Percentiles rank a stretch among this genome's conserved stretches.
phyloP scores from a whole-genome alignment of 768 basidiomycete genomes.

The Tulasnella sp. region DNA sequence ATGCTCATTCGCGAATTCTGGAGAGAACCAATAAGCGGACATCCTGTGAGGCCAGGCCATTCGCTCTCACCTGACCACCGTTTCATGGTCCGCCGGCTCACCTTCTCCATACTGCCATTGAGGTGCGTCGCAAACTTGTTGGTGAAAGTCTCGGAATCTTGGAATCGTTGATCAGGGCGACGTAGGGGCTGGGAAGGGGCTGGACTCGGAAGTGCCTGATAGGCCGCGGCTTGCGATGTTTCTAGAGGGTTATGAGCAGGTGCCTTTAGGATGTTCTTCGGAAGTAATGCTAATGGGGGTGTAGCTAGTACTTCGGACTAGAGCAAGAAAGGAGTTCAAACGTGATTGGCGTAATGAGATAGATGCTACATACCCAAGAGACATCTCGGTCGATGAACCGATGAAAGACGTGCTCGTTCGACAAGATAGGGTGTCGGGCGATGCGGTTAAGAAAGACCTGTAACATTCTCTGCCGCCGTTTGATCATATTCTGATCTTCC shows the following conservation, averaged over 20 bases:
- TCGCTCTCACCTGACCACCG: slow-evolving; percentile 72
- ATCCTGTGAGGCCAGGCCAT: background rate
- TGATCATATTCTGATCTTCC: slow-evolving; percentile 86
- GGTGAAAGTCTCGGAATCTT: slow-evolving; percentile 93
- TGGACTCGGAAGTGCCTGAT: slow-evolving; percentile 78
- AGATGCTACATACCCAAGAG: slow-evolving; percentile 61
- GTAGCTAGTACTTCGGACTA: slow-evolving; percentile 89
- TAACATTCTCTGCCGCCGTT: slow-evolving; percentile 83
- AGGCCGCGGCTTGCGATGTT: slow-evolving; percentile 54
- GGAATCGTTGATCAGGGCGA: slow-evolving; percentile 86
- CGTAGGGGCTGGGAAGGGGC: slow-evolving; percentile 80
- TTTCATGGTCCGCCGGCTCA: slow-evolving; percentile 82
- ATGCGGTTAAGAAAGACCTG: slow-evolving; percentile 90
- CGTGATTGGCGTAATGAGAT: background rate
- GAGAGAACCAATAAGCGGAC: slow-evolving; percentile 2
- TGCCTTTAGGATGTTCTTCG: slow-evolving; percentile 92
- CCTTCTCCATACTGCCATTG: slow-evolving; percentile 88
- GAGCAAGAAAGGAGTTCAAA: slow-evolving; percentile 3
- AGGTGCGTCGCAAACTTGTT: slow-evolving; percentile 90
- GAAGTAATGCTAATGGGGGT: slow-evolving; percentile 77
- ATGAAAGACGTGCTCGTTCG: slow-evolving; percentile 92
- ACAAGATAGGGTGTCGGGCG: slow-evolving; percentile 83
- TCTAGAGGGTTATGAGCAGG: slow-evolving; percentile 93
- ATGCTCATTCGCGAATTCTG: slow-evolving; percentile 76
- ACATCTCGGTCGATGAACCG: slow-evolving; percentile 92